These are phyloP conservation scores for Senna tora DNA, from an alignment of 306 rosid species.

Conservation along the genomic window DNA sequence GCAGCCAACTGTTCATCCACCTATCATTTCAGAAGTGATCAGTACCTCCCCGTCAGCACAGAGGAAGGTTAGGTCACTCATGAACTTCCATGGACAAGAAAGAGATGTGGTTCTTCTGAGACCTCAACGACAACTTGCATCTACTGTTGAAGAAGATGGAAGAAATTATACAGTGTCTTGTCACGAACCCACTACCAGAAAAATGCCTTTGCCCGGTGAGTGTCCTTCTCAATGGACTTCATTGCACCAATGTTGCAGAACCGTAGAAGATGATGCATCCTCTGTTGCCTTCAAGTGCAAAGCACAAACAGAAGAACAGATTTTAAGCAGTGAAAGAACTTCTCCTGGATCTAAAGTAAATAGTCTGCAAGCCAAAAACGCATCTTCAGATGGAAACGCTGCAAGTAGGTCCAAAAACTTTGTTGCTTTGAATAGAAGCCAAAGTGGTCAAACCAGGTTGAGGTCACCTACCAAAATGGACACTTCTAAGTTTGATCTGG, in stretches of 20 bases:
- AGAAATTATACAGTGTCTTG: slow-evolving; percentile 19
- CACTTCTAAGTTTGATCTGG: slow-evolving; percentile 54
- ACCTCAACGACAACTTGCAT: slow-evolving; percentile 37
- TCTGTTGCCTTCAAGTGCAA: slow-evolving; percentile 47
- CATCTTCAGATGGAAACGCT: too few species aligned
- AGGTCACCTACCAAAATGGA: slow-evolving; percentile 59
- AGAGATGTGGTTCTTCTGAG: slow-evolving; percentile 48
- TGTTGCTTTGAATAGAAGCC: slow-evolving; percentile 71
- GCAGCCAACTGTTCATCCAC: slow-evolving; percentile 36
- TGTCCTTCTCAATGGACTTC: slow-evolving; percentile 52
- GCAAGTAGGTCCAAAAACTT: slow-evolving; percentile 61
- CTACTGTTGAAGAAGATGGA: slow-evolving; percentile 50
- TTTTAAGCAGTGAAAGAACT: slow-evolving; percentile 45
- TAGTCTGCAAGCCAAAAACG: too few species aligned
- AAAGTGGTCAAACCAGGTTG: slow-evolving; percentile 52
- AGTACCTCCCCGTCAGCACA: slow-evolving; percentile 44
- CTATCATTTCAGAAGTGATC: slow-evolving; percentile 45
- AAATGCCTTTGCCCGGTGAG: slow-evolving; percentile 41
- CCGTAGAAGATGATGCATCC: slow-evolving; percentile 45
- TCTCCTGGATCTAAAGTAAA: slow-evolving; percentile 45
- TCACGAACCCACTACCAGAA: slow-evolving; percentile 43
- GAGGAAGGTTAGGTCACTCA: slow-evolving; percentile 43
- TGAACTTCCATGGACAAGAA: slow-evolving; percentile 46
- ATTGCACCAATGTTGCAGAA: slow-evolving; percentile 45
- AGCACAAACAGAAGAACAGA: slow-evolving; percentile 52